Evolutionary conservation across 345 rosid species (phyloP).

Genomic region (Cardamine occulta): DNA sequence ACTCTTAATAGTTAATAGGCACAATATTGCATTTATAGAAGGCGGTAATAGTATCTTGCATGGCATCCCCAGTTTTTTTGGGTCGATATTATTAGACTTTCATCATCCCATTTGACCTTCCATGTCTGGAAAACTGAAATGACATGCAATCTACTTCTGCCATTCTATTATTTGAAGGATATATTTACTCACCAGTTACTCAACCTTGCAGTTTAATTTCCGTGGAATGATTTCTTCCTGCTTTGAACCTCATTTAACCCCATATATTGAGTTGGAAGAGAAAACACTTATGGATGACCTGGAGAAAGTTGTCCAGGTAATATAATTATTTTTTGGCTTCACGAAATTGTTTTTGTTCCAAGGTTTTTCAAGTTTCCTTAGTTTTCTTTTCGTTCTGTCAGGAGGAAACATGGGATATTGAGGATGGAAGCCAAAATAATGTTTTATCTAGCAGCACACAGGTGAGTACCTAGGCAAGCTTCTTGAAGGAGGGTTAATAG

Average conservation of each 20-base stretch:
- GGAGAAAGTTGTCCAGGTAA: slow-evolving; percentile 95
- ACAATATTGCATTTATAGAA: slow-evolving; percentile 17
- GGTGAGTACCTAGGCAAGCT: slow-evolving; percentile 52
- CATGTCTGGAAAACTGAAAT: slow-evolving; percentile 12
- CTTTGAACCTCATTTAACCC: slow-evolving; percentile 90
- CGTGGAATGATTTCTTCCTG: slow-evolving; percentile 96
- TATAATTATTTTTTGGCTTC: slow-evolving; percentile 21
- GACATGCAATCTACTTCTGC: slow-evolving; percentile 22
- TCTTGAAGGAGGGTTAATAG: slow-evolving; percentile 10
- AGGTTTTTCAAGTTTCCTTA: slow-evolving; percentile 35
- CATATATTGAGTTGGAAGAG: slow-evolving; percentile 93
- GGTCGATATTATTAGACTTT: slow-evolving; percentile 9
- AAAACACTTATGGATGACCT: slow-evolving; percentile 95
- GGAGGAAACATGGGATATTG: slow-evolving; percentile 99
- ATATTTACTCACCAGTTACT: slow-evolving; percentile 31
- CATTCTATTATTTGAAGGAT: slow-evolving; percentile 22
- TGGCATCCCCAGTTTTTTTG: slow-evolving; percentile 10
- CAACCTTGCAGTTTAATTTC: slow-evolving; percentile 82
- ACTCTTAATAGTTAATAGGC: slow-evolving; percentile 24
- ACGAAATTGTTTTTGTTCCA: slow-evolving; percentile 15
- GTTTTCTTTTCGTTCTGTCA: slow-evolving; percentile 36
- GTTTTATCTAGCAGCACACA: slow-evolving; percentile 96
- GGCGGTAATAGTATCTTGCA: not conserved
- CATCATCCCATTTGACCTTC: slow-evolving; percentile 24
- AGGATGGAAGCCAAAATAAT: slow-evolving; percentile 92